Evolutionary conservation across 768 basidiomycete genomes (phyloP), one percentile per base, ranked within the genome.

Genomic region (Mycena vitilis): DNA sequence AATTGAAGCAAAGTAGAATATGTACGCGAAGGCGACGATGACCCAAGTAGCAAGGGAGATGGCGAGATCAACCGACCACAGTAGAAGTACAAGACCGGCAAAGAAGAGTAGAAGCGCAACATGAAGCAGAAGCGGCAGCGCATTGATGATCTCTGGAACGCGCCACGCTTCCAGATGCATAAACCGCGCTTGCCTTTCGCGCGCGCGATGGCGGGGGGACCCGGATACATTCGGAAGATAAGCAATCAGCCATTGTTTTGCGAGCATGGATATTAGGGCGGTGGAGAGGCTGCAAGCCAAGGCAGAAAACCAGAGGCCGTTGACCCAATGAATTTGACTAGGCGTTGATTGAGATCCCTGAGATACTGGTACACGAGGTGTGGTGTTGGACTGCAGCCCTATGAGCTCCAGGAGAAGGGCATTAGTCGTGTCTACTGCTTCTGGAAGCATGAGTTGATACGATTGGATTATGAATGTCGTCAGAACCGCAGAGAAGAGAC

Each of bases 241-340:
- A 23, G 73, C 73, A 51, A 83, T 80, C 9, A 84, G 73, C 84
- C 84, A 85, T 72, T 84, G 84, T 53, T 84, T 83, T 5, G 81
- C 80, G 1, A 84, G 78, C 81, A 84, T 84, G n/a, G 83, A 81
- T 54, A 83, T 75, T 0, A 85, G 73, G 8, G 82, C 82, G 7
- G 81, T 79, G 5, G 82, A 81, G 38, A 84, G 78, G 65, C 82
- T 82, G 71, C 78, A 83, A 6, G 81, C 74, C 30, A 84, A 74
- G 18, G 82, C 81, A 16, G 81, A 78, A 68, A 85, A 84, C 84
- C 84, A 85, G 11, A 84, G 76, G 3, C 83, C 83, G 62, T 84
- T 85, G 2, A 84, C 82, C 78, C 80, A 82, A 34, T 70, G 76
- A 22, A 82, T 77, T 42, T 81, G 76, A 15, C 23, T 37, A 13